Evolutionary conservation across 139 green algal species (phyloP), one percentile per base, ranked within the genome.

Genomic region (Ulvella scutata): DNA sequence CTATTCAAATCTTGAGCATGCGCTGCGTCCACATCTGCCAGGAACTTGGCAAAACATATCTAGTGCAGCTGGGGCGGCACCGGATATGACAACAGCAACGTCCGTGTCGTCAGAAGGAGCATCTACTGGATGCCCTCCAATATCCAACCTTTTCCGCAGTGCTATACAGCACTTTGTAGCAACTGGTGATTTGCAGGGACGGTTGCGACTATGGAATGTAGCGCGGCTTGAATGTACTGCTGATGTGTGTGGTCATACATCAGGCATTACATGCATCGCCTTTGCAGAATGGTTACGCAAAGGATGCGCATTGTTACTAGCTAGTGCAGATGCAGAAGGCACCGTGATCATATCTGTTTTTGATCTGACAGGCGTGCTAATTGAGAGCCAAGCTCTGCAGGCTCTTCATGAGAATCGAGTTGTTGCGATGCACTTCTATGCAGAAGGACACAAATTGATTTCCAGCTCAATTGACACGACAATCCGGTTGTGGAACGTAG

Each of bases 401-500:
- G 51, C n/a, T 26, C n/a, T n/a, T n/a, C 51, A 67, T 26, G 33
- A 26, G n/a, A 67, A 67, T 26, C 51, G 51, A n/a, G 51, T 67
- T 26, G 51, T 67, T 6, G 31, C 51, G 51, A 67, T 67, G 51
- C 51, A 23, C 13, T 67, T 67, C 51, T 67, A 36, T 26, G 51
- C 31, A 26, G n/a, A 26, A 13, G 51, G 51, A n/a, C 51, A 67
- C 51, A 67, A 67, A 26, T 26, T 67, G n/a, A 67, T 67, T 26
- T 36, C 51, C n/a, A 67, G 51, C 51, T 67, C 51, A 26, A 26
- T 67, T 26, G 51, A 67, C 51, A 67, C 51, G 51, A 67, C n/a
- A n/a, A 67, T 67, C 51, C 6, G 31, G n/a, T n/a, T 67, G 51
- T 67, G 51, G 51, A 67, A 67, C 51, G 51, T 67, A n/a, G 51